Evolutionary conservation across 2,329 filamentous ascomycete species (phyloP), one percentile per base, ranked within the genome.

Genomic region (Hymenoscyphus salicellus): DNA sequence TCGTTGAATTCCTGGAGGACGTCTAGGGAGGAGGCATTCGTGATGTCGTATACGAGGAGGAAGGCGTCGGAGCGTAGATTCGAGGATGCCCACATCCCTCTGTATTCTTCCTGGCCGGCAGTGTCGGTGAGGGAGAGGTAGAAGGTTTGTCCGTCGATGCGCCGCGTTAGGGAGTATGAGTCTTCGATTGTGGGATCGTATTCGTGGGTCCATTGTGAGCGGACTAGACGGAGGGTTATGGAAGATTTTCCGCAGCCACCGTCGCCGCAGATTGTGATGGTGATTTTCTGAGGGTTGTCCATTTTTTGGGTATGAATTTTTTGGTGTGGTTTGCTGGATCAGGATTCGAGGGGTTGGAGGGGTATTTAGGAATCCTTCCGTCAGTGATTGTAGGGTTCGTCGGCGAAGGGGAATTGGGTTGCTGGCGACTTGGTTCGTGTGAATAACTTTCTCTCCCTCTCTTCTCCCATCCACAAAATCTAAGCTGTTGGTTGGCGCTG

Each of bases 21-120:
- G 59, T 89, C 83, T 68, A 95, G 84, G 52, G 87, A 90, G 73
- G 86, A 82, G 65, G 78, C 76, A 55, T 85, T 86, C 1, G 91
- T 95, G 78, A 95, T 94, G 79, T 95, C 91, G 83, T 95, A 95
- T 71, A 95, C 91, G 72, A 95, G 84, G 26, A 95, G 83, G 79
- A 94, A 95, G 68, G 91, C 91, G 75, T 95, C 91, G 67, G 89
- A 89, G 75, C 86, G 84, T 17, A 94, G 85, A 76, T 93, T 94
- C 28, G 88, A 88, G 38, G 87, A 84, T 1, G 90, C 90, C 91
- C 91, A 95, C 82, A 95, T 91, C 71, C 90, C 89, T 70, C 91
- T 89, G 80, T 95, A 95, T 79, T 95, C 91, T 79, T 95, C 91
- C 77, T 95, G 91, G n/a, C 91, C 91, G 30, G 91, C 91, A 0